Evolutionary conservation across 352 stramenopile species (phyloP).

Genomic region (Phytopythium cucurbitacearum): DNA sequence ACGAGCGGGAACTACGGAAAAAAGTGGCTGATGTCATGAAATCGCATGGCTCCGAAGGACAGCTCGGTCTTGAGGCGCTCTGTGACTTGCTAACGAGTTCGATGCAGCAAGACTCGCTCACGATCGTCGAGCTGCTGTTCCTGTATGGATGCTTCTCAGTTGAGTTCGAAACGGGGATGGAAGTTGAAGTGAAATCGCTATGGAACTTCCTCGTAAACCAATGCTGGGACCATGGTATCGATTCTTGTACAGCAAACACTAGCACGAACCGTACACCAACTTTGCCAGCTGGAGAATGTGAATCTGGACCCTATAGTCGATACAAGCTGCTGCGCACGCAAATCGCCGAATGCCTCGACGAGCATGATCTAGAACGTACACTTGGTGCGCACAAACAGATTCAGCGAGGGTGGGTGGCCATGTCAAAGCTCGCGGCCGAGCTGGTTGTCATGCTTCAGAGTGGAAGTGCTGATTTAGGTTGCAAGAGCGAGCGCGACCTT

Average conservation of each 20-base stretch:
- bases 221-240: constrained; percentile 13
- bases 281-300: no score
- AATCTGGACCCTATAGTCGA: neutral
- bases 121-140: constrained; percentile 27
- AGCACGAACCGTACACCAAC: no score
- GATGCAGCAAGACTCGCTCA: constrained; percentile 9
- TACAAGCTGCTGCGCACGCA: constrained; percentile 8
- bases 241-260: neutral
- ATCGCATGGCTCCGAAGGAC: constrained; percentile 6
- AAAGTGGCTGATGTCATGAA: constrained; percentile 15
- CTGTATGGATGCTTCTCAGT: constrained; percentile 15
- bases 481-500: constrained; percentile 1
- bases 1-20: constrained; percentile 7
- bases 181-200: constrained; percentile 18
- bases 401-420: constrained; percentile 10
- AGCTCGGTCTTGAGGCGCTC: constrained; percentile 13
- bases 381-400: constrained; percentile 7
- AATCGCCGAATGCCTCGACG: constrained; percentile 10
- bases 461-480: neutral
- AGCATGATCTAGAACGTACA: constrained; percentile 24
- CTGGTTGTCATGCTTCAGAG: constrained; percentile 20
- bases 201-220: constrained; percentile 18
- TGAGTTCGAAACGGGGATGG: neutral
- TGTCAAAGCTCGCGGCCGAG: constrained; percentile 6
- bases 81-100: constrained; percentile 8